Evolutionary conservation across 2,329 filamentous ascomycete genomes (phyloP).

Genomic region (Xylariaceae sp.): DNA sequence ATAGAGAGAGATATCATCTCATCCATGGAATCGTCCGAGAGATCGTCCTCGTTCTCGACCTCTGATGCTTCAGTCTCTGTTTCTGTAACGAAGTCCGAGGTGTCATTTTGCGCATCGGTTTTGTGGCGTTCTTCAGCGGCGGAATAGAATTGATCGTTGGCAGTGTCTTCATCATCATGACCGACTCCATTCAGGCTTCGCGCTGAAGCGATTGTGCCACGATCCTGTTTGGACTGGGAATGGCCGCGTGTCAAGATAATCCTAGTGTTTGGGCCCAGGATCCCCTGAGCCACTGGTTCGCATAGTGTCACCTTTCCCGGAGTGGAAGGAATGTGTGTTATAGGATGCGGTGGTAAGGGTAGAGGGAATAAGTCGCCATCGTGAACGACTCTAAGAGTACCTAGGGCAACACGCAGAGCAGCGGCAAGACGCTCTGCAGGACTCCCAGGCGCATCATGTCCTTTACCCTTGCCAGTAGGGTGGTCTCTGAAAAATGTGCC

Average conservation of each 20-base stretch:
- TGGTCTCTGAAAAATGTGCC: conserved; percentile 77
- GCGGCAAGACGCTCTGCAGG: conserved; percentile 65
- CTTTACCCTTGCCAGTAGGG: conserved; percentile 45
- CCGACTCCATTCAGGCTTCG: conserved; percentile 63
- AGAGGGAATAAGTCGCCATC: conserved; percentile 79
- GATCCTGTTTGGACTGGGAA: conserved; percentile 60
- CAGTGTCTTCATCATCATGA: conserved; percentile 79
- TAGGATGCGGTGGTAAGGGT: conserved; percentile 80
- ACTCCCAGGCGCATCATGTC: conserved; percentile 38
- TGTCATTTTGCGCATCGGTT: conserved; percentile 64
- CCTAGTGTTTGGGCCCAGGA: conserved; percentile 77
- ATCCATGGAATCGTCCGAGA: conserved; percentile 90
- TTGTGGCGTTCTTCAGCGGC: conserved; percentile 80
- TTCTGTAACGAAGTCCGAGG: conserved; percentile 64
- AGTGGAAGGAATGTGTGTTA: conserved; percentile 83
- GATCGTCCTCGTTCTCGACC: conserved; percentile 70
- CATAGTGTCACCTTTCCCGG: conserved; percentile 91
- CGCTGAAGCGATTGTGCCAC: conserved; percentile 53
- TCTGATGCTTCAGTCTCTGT: conserved; percentile 68
- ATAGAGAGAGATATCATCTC: conserved; percentile 90
- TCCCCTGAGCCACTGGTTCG: conserved; percentile 89
- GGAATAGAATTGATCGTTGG: conserved; percentile 91
- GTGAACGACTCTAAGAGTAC: conserved; percentile 77
- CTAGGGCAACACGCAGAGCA: conserved; percentile 76
- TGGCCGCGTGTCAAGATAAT: conserved; percentile 78